A percentile compares a stretch with the other conserved stretches of the same genome.
These are phyloP conservation scores for Trametes hirsuta DNA, from an alignment of 1,284 basidiomycete species.

Conservation along the genomic window DNA sequence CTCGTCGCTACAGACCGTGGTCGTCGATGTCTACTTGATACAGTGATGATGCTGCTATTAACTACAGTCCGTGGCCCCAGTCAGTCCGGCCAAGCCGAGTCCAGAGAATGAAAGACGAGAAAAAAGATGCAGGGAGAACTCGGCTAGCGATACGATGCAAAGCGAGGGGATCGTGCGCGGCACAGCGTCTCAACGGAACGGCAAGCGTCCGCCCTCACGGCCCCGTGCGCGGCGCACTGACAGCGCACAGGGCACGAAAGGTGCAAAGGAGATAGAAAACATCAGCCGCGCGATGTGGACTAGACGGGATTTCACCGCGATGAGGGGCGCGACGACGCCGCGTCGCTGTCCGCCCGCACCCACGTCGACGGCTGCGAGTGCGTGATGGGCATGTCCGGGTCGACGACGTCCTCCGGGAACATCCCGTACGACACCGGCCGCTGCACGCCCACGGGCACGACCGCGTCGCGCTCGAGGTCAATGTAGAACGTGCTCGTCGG, in stretches of 20 bases:
- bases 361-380: slow-evolving; percentile 54
- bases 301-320: background rate
- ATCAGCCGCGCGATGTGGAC: background rate
- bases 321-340: slow-evolving; percentile 3
- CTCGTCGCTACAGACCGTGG: background rate
- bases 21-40: background rate
- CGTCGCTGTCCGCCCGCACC: slow-evolving; percentile 50
- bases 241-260: background rate
- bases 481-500: slow-evolving; percentile 27
- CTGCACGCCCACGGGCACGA: slow-evolving; percentile 17
- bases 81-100: background rate
- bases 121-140: background rate
- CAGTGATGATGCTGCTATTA: background rate
- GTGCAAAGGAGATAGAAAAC: background rate
- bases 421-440: slow-evolving; percentile 32
- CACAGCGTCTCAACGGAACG: slow-evolving; percentile 18
- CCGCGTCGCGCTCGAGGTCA: slow-evolving; percentile 23
- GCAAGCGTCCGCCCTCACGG: slow-evolving; percentile 17
- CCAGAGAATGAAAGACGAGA: background rate
- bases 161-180: slow-evolving; percentile 9
- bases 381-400: slow-evolving; percentile 61
- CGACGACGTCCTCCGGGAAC: slow-evolving; percentile 45
- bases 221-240: background rate
- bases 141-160: slow-evolving; percentile 22
- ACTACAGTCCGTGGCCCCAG: background rate